Percentiles rank a stretch among this genome's conserved stretches.
Evolutionary conservation across 495 filamentous ascomycete species (phyloP).

Genomic region (Talaromyces borbonicus): DNA sequence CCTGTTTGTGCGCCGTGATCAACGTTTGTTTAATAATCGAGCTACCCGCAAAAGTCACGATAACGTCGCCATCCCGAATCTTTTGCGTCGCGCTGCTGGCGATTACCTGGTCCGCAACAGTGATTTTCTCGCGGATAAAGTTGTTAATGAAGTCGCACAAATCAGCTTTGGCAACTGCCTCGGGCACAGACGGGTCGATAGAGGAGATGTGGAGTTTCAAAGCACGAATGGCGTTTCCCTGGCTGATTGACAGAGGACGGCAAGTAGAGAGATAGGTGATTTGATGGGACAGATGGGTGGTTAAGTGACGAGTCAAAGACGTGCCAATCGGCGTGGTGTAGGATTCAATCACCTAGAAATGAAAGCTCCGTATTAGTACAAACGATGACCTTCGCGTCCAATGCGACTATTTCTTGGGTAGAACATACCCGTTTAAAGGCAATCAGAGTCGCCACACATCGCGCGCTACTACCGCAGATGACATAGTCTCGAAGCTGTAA

Average conservation of each 20-base stretch:
- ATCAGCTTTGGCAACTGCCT: conserved; percentile 63
- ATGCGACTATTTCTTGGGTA: neutral
- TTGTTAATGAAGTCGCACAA: conserved; percentile 74
- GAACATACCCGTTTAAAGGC: conserved; percentile 74
- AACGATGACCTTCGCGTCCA: neutral
- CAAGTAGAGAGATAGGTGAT: conserved; percentile 90
- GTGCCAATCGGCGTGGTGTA: conserved; percentile 80
- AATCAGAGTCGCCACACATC: conserved; percentile 76
- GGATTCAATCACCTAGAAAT: conserved; percentile 67
- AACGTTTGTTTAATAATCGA: conserved; percentile 76
- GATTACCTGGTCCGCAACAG: conserved; percentile 76
- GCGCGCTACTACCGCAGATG: conserved; percentile 80
- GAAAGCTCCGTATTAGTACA: neutral
- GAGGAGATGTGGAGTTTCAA: conserved; percentile 81
- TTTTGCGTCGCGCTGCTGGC: conserved; percentile 60
- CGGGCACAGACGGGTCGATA: conserved; percentile 71
- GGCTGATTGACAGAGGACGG: conserved; percentile 82
- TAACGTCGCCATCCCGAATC: conserved; percentile 69
- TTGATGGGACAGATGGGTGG: conserved; percentile 86
- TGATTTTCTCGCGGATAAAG: conserved; percentile 86
- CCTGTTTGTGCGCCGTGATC: conserved; percentile 54
- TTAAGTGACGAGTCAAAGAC: conserved; percentile 81
- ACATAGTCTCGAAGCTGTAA: conserved; percentile 85
- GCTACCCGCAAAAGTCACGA: conserved; percentile 85
- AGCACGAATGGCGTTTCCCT: conserved; percentile 93